phyloP scores from a whole-genome alignment of 176 grass and related monocot genomes.

The Cenchrus fungigraminus region DNA sequence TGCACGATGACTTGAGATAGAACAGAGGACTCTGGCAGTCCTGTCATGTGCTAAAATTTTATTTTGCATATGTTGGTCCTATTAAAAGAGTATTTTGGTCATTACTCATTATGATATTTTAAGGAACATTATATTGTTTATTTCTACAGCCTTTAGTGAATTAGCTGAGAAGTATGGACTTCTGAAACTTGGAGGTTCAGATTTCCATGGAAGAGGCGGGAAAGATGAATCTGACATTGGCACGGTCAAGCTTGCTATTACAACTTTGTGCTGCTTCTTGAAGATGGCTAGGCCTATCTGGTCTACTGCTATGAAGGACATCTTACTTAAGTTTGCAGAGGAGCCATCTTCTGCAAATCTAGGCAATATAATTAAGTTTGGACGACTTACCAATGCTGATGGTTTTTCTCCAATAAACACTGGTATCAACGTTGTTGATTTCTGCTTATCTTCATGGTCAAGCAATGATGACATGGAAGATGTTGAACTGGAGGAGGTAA shows the following conservation, averaged over 20 bases:
- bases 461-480: slow-evolving; percentile 61
- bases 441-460: slow-evolving; percentile 80
- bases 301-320: slow-evolving; percentile 80
- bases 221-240: slow-evolving; percentile 88
- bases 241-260: slow-evolving; percentile 66
- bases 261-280: slow-evolving; percentile 72
- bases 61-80: background rate
- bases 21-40: background rate
- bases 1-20: slow-evolving; percentile 30
- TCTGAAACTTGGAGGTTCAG: slow-evolving; percentile 92
- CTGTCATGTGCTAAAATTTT: slow-evolving; percentile 17
- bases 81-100: background rate
- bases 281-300: slow-evolving; percentile 76
- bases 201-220: slow-evolving; percentile 89
- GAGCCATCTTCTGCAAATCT: slow-evolving; percentile 68
- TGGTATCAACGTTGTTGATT: slow-evolving; percentile 59
- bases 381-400: slow-evolving; percentile 38
- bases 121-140: background rate
- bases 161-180: slow-evolving; percentile 81
- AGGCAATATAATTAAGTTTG: slow-evolving; percentile 73
- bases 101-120: slow-evolving; percentile 13
- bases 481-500: slow-evolving; percentile 67
- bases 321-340: slow-evolving; percentile 66
- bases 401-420: slow-evolving; percentile 25
- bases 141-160: slow-evolving; percentile 68